Conservation (phyloP, 2,329 filamentous ascomycete species). For the Monosporascus sp. region DNA sequence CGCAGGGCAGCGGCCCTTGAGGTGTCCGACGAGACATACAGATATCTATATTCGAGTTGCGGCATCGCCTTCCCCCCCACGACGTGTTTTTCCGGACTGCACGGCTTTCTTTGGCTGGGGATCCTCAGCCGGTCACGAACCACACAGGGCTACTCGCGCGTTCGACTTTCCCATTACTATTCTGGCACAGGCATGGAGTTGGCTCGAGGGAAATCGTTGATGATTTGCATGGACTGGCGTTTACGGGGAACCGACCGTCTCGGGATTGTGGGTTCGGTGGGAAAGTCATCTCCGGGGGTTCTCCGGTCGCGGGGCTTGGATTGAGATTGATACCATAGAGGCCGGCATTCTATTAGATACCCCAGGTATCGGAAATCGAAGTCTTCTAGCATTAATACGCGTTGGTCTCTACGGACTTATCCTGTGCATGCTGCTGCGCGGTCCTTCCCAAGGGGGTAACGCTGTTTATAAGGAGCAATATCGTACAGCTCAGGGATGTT, state of each 20-base stretch:
- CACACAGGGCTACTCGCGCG: neutral
- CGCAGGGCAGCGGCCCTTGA: constrained; percentile 17
- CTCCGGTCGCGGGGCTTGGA: neutral
- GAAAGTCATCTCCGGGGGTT: neutral
- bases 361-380: neutral
- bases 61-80: neutral
- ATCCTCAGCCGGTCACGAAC: no score
- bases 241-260: neutral
- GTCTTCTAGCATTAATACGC: neutral
- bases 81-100: neutral
- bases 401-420: no score
- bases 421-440: no score
- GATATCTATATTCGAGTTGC: no score
- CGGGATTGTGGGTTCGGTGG: neutral
- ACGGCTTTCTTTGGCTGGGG: neutral
- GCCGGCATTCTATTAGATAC: neutral
- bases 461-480: no score
- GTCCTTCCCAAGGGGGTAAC: no score
- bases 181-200: neutral
- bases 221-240: neutral
- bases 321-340: neutral
- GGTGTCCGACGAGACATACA: neutral
- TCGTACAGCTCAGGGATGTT: no score
- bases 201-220: neutral
- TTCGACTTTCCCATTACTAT: neutral